A percentile compares a stretch with the other conserved stretches of the same genome.
Conservation (phyloP, 345 rosid species). For the Alliaria petiolata region DNA sequence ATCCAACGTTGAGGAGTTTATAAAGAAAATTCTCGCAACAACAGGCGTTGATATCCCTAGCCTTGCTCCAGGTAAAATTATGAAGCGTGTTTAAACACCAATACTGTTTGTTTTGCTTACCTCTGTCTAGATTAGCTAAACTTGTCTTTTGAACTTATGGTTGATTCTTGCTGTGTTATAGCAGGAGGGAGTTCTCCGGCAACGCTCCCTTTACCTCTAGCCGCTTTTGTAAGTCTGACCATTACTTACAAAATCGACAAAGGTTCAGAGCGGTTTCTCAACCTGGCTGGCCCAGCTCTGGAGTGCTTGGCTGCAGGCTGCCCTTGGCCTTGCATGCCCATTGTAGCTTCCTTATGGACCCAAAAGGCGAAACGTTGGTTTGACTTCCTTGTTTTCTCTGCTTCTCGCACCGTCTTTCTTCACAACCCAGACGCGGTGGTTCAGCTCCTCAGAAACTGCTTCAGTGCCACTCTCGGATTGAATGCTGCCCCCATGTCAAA, state of each 20-base stretch:
- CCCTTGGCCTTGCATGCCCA: constrained; percentile 99
- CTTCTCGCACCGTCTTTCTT: constrained; percentile 94
- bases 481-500: constrained; percentile 49
- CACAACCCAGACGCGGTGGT: constrained; percentile 80
- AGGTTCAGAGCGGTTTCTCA: constrained; percentile 76
- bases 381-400: constrained; percentile 87
- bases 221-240: constrained; percentile 94
- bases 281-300: constrained; percentile 83
- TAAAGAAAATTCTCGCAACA: constrained; percentile 77
- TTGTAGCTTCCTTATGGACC: constrained; percentile 87
- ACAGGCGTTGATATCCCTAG: constrained; percentile 93
- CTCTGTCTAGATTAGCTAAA: not conserved
- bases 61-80: constrained; percentile 71
- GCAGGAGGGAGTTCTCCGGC: constrained; percentile 77
- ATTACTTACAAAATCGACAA: constrained; percentile 90
- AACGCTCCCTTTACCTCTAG: constrained; percentile 92
- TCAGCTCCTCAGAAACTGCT: constrained; percentile 91
- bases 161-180: constrained; percentile 28
- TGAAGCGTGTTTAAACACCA: not conserved
- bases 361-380: constrained; percentile 99
- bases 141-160: constrained; percentile 9
- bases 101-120: not conserved
- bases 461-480: constrained; percentile 75
- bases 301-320: constrained; percentile 90
- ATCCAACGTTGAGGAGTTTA: constrained; percentile 79